A percentile compares a stretch with the other conserved stretches of the same genome.
Evolutionary conservation across 1,139 yeast species (phyloP).

Genomic region (Diutina sp.): DNA sequence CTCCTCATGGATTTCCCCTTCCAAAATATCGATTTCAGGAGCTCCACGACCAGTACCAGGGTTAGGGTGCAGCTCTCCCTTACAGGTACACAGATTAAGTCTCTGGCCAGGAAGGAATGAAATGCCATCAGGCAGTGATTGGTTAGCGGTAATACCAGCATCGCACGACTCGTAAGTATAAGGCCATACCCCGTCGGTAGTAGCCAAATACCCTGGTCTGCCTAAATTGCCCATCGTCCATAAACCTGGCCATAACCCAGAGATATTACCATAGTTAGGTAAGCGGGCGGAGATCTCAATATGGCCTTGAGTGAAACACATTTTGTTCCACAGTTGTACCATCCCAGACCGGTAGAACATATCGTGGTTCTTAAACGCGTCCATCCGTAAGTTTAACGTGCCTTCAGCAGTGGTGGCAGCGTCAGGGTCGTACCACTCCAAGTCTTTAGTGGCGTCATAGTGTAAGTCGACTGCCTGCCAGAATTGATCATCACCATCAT

Average conservation of each 20-base stretch:
- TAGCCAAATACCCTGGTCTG: conserved; percentile 68
- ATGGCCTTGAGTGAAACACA: conserved; percentile 70
- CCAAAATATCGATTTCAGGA: conserved; percentile 78
- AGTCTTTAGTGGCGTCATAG: conserved; percentile 69
- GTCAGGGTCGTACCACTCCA: conserved; percentile 86
- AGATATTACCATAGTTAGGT: conserved; percentile 59
- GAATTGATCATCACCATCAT: conserved; percentile 74
- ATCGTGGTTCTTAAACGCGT: conserved; percentile 60
- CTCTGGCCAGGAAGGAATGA: conserved; percentile 71
- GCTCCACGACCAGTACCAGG: conserved; percentile 78
- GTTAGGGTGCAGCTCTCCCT: conserved; percentile 69
- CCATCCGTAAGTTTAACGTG: conserved; percentile 50
- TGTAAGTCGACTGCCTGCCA: conserved; percentile 67
- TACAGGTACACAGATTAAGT: conserved; percentile 55
- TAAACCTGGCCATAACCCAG: conserved; percentile 84
- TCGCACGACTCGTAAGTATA: conserved; percentile 71
- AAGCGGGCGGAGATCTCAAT: conserved; percentile 58
- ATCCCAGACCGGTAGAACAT: conserved; percentile 72
- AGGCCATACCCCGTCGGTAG: conserved; percentile 89
- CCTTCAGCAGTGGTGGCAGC: conserved; percentile 63
- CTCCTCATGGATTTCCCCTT: conserved; percentile 41
- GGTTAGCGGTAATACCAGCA: conserved; percentile 85
- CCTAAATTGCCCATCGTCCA: conserved; percentile 86
- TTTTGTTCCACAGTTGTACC: conserved; percentile 75
- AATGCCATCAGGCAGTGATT: conserved; percentile 70